Evolutionary conservation across 2,329 filamentous ascomycete genomes (phyloP).

Genomic region (Cadophora sp.): DNA sequence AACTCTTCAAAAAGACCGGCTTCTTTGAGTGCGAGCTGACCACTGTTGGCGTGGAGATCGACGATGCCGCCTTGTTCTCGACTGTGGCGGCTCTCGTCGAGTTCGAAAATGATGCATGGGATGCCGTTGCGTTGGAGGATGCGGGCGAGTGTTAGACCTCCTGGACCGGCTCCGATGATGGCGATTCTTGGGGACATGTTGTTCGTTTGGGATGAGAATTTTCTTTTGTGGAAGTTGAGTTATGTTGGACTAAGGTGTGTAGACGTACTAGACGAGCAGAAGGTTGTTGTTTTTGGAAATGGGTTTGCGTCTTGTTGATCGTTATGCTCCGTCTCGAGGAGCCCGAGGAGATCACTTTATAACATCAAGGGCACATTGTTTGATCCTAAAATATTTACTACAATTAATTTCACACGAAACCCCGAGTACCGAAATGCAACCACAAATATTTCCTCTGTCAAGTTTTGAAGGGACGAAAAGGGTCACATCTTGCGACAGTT

Average conservation of each 20-base stretch:
- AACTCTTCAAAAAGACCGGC: slow-evolving; percentile 44
- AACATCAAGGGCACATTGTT: background rate
- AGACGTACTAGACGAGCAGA: no score
- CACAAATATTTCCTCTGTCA: no score
- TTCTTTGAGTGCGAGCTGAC: slow-evolving; percentile 44
- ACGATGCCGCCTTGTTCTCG: slow-evolving; percentile 51
- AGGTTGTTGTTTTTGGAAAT: no score
- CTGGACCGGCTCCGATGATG: slow-evolving; percentile 36
- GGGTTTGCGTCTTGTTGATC: background rate
- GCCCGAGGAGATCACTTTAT: background rate
- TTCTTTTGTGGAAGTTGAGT: no score
- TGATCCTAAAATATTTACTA: no score
- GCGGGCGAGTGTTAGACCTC: slow-evolving; percentile 32
- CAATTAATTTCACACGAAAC: background rate
- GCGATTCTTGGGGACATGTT: slow-evolving; percentile 31
- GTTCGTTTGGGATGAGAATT: background rate
- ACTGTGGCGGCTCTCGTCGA: slow-evolving; percentile 33
- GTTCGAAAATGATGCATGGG: slow-evolving; percentile 43
- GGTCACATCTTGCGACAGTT: background rate
- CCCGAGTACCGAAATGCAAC: background rate
- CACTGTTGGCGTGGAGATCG: slow-evolving; percentile 51
- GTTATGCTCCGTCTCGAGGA: background rate
- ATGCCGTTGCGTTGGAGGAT: slow-evolving; percentile 40
- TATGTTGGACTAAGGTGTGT: background rate
- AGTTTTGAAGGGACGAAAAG: background rate